Evolutionary conservation across 108 stramenopile species (phyloP).

Genomic region (Epipyxis sp.): DNA sequence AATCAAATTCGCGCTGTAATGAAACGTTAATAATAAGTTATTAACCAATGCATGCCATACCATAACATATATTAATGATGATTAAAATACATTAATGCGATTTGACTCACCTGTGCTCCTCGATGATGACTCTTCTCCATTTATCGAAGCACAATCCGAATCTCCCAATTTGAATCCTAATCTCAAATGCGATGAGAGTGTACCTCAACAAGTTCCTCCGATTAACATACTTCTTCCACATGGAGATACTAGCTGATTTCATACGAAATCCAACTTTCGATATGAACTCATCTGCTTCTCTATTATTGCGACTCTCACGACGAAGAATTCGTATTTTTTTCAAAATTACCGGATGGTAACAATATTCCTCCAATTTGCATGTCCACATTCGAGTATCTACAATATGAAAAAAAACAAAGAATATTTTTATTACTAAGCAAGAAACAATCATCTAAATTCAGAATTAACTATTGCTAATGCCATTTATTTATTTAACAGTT

Average conservation of each 20-base stretch:
- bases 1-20: neutral
- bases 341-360: conserved; percentile 22
- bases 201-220: neutral
- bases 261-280: neutral
- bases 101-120: too few species aligned
- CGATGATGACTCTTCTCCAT: neutral
- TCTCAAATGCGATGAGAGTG: neutral
- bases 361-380: conserved; percentile 7
- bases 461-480: neutral
- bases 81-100: too few species aligned
- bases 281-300: neutral
- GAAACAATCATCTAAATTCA: neutral
- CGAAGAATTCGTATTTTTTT: neutral
- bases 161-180: neutral
- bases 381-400: conserved; percentile 8
- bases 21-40: neutral
- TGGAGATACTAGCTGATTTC: neutral
- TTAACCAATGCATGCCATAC: too few species aligned
- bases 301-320: neutral
- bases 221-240: neutral
- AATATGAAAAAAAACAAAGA: neutral
- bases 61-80: too few species aligned
- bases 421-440: neutral
- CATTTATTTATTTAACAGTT: neutral
- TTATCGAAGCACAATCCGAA: neutral